These are phyloP conservation scores for Nicotiana knightiana DNA, from an alignment of 257 asterid species.

Conservation along the genomic window DNA sequence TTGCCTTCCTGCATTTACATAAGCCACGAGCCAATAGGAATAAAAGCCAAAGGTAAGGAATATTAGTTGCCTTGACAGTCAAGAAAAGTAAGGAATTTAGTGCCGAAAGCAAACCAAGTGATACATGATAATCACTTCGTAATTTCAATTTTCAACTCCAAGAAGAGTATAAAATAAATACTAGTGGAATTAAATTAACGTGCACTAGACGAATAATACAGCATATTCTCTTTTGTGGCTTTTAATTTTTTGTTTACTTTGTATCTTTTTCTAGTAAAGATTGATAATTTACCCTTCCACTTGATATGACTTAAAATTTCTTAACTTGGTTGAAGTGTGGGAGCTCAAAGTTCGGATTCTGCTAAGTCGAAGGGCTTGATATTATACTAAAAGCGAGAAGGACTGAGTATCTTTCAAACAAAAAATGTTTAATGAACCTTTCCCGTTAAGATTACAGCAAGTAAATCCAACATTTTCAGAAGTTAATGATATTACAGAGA, in stretches of 20 bases:
- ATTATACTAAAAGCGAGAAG: background rate
- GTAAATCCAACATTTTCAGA: background rate
- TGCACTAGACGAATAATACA: background rate
- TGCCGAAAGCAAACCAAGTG: background rate
- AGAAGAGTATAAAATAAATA: background rate
- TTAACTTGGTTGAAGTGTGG: background rate
- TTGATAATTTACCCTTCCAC: background rate
- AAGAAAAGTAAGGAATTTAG: background rate
- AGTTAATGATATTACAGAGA: background rate
- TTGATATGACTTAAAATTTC: background rate
- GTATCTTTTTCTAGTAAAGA: background rate
- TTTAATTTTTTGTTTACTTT: background rate
- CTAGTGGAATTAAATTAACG: background rate
- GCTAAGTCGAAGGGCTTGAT: background rate
- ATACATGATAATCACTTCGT: background rate
- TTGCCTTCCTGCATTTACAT: background rate
- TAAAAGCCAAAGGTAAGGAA: background rate
- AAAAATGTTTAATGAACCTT: background rate
- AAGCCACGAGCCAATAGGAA: background rate
- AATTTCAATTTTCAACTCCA: background rate
- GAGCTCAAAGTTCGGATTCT: background rate
- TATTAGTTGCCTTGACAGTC: background rate
- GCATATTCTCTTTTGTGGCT: background rate
- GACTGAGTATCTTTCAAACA: background rate
- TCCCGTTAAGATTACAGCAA: background rate